A percentile compares a stretch with the other conserved stretches of the same genome.
These are phyloP conservation scores for Phytophthora cryptogea DNA, from an alignment of 352 stramenopile species.

Conservation along the genomic window DNA sequence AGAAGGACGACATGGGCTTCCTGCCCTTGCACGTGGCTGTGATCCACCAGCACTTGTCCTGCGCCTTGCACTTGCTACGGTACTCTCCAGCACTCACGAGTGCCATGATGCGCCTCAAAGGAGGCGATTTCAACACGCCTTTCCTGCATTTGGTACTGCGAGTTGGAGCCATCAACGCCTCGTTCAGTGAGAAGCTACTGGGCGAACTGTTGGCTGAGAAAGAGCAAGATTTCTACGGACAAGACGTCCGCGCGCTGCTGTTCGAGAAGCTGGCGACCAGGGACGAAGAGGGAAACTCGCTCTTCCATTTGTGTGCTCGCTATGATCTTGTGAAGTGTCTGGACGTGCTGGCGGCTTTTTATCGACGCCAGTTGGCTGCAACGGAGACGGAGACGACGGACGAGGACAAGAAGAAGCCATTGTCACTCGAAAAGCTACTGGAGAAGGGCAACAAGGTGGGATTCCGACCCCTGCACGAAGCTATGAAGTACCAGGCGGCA, in stretches of 20 bases:
- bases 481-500: conserved; percentile 63
- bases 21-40: conserved; percentile 77
- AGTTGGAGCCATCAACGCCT: conserved; percentile 59
- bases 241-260: conserved; percentile 53
- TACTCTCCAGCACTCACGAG: conserved; percentile 71
- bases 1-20: conserved; percentile 87
- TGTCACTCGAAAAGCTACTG: conserved; percentile 43
- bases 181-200: conserved; percentile 49
- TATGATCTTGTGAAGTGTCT: conserved; percentile 59
- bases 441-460: conserved; percentile 70
- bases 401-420: conserved; percentile 24
- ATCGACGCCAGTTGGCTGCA: conserved; percentile 33
- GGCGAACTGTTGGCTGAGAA: conserved; percentile 37
- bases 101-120: conserved; percentile 71
- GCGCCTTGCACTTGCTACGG: conserved; percentile 51
- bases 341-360: conserved; percentile 51
- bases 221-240: conserved; percentile 17
- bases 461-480: conserved; percentile 65
- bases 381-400: conserved; percentile 17
- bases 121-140: conserved; percentile 61
- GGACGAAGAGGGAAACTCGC: conserved; percentile 78
- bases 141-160: conserved; percentile 74
- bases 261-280: conserved; percentile 52
- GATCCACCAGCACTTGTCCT: conserved; percentile 57
- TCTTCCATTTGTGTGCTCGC: conserved; percentile 82